Conservation (phyloP, 208 protist genomes). For the Endotrypanum monterogeii region DNA sequence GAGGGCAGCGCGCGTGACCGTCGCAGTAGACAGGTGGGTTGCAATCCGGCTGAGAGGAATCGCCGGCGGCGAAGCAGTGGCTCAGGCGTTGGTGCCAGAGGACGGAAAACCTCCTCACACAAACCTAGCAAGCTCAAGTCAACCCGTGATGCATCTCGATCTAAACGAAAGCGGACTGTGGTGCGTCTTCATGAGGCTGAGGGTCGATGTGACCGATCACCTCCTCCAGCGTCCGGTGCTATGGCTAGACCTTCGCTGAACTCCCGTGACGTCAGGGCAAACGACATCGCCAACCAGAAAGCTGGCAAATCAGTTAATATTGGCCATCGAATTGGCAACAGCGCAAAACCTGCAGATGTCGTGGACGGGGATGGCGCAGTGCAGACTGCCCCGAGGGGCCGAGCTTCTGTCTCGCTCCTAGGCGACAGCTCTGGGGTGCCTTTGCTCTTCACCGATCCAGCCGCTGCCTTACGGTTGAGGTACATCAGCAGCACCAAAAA, state of each 20-base stretch:
- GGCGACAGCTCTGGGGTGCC: not conserved
- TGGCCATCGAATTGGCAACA: not conserved
- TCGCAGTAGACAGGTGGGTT: not conserved
- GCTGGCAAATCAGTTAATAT: no score
- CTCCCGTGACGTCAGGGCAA: slow-evolving; percentile 24
- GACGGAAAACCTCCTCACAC: not conserved
- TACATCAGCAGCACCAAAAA: slow-evolving; percentile 12
- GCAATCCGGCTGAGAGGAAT: not conserved
- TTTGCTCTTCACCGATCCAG: slow-evolving; percentile 14
- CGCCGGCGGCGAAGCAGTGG: not conserved
- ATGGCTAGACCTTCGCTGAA: slow-evolving; percentile 22
- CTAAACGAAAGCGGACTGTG: not conserved
- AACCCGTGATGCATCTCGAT: not conserved
- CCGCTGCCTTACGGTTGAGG: not conserved
- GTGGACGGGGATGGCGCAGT: not conserved
- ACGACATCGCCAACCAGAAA: slow-evolving; percentile 6
- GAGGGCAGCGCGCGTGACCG: slow-evolving; percentile 2
- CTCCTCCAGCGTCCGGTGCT: slow-evolving; percentile 4
- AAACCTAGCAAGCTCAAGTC: no score
- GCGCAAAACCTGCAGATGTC: no score
- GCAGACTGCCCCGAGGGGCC: not conserved
- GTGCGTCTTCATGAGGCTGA: slow-evolving; percentile 12
- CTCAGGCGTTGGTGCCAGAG: not conserved
- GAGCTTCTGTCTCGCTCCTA: not conserved
- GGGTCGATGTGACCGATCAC: not conserved